Conservation (phyloP, 352 stramenopile genomes). For the Phytophthora podocarpi region DNA sequence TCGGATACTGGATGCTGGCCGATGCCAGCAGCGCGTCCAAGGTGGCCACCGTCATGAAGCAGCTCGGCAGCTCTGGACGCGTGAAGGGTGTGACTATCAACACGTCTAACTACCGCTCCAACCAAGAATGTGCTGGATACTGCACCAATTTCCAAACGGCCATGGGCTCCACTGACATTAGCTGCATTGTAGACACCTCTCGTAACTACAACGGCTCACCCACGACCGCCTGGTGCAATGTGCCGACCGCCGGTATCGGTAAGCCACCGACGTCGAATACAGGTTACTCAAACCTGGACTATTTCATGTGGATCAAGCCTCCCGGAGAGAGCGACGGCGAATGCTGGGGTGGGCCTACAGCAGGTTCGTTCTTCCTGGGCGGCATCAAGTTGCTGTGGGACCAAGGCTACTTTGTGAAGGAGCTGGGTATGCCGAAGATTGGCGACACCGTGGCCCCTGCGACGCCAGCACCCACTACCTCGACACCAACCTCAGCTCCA, state of each 20-base stretch:
- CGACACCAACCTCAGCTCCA: constrained; percentile 1
- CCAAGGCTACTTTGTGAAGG: constrained; percentile 61
- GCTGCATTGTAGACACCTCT: constrained; percentile 72
- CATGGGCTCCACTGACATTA: constrained; percentile 36
- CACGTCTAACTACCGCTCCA: constrained; percentile 77
- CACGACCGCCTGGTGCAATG: constrained; percentile 66
- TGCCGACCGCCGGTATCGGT: constrained; percentile 59
- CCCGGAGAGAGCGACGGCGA: constrained; percentile 66
- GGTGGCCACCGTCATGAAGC: constrained; percentile 44
- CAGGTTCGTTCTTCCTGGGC: constrained; percentile 56
- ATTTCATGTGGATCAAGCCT: constrained; percentile 75
- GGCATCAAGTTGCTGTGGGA: constrained; percentile 65
- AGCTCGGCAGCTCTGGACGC: constrained; percentile 36
- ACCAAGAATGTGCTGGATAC: constrained; percentile 45
- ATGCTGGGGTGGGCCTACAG: constrained; percentile 48
- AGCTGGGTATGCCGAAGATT: constrained; percentile 31
- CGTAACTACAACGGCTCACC: constrained; percentile 62
- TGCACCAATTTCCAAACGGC: constrained; percentile 63
- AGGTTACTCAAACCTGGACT: constrained; percentile 58
- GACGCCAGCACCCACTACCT: not conserved
- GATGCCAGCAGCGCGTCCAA: constrained; percentile 25
- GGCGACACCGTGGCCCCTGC: constrained; percentile 7
- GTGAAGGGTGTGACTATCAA: constrained; percentile 78
- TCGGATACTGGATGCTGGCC: constrained; percentile 61
- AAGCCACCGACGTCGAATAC: constrained; percentile 55